Base-by-base conservation (phyloP, 768 basidiomycete species). In the Multifurca ochricompacta region DNA sequence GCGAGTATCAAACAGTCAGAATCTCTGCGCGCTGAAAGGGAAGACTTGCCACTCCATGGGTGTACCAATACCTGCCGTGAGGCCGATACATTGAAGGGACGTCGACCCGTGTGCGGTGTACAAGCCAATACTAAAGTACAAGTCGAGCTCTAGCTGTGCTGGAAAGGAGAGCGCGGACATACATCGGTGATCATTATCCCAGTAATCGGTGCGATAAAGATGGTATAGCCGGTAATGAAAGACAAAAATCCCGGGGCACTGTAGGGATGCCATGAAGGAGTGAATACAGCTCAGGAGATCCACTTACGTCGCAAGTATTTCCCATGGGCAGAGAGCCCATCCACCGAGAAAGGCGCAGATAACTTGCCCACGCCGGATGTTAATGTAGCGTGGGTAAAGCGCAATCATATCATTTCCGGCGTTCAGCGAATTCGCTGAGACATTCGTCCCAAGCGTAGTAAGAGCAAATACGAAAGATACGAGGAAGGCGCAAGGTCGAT, bases 381-480 rank as follows among this genome's bases (percentile, higher is more conserved):
- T 88, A 70, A 94, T 79, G 57, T 77, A 93, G 53, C 75, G 74
- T 27, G 87, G 91, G 63, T 75, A 79, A 36, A 87, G 70, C n/a
- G 80, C 89, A 3, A 82, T 87, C 72, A 92, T 79, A 65, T 94
- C 91, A 64, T 92, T 93, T 4, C 85, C 90, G 3, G 89, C 86
- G 18, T 75, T 73, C 45, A 83, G 73, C 6, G 79, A 78, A 68
- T 94, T 95, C 18, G 90, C 89, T 21, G 87, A 85, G 59, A 90
- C 82, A 58, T 58, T 60, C 18, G 79, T 75, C 30, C 81, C 83
- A 41, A 91, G 74, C 0, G 83, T 87, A 5, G 87, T 81, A 27
- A 92, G 69, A 34, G 77, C 73, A 64, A 91, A 91, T 32, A 80
- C 77, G 65, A 89, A 82, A 0, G 86, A 75, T 6, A 81, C 81